Percentiles rank a stretch among this genome's conserved stretches.
Evolutionary conservation across 305 asterid genomes (phyloP).

Genomic region (Fraxinus dipetala): DNA sequence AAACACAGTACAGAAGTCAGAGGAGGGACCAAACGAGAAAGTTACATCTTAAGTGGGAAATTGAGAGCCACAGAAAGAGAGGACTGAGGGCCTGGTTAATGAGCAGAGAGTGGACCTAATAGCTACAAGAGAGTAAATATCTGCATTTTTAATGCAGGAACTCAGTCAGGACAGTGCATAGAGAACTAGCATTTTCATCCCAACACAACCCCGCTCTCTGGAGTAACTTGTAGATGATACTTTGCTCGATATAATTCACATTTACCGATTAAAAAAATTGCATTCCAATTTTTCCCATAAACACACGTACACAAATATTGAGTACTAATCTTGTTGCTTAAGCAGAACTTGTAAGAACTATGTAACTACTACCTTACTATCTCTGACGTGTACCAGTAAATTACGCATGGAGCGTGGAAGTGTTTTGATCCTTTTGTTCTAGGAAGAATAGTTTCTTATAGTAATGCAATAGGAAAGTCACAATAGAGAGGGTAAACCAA

Average conservation of each 20-base stretch:
- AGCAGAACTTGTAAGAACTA: neutral
- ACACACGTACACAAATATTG: neutral
- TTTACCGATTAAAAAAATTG: neutral
- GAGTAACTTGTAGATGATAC: no score
- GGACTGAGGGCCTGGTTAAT: constrained; percentile 10
- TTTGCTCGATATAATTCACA: no score
- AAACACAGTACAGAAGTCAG: constrained; percentile 25
- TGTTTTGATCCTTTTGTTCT: neutral
- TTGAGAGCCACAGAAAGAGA: constrained; percentile 27
- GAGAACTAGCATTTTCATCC: neutral
- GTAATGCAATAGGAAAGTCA: neutral
- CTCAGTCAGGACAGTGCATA: neutral
- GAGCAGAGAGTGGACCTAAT: neutral
- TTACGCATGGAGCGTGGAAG: neutral
- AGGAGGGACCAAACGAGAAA: constrained; percentile 35
- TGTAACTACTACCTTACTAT: neutral
- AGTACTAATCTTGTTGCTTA: neutral
- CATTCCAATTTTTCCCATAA: neutral
- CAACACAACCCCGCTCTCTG: neutral
- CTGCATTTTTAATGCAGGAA: neutral
- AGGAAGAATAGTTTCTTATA: neutral
- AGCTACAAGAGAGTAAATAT: neutral
- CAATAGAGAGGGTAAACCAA: neutral
- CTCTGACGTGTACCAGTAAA: neutral
- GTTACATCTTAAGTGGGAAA: constrained; percentile 16